Evolutionary conservation across 495 filamentous ascomycete genomes (phyloP).

Genomic region (Apiosordaria backusii): DNA sequence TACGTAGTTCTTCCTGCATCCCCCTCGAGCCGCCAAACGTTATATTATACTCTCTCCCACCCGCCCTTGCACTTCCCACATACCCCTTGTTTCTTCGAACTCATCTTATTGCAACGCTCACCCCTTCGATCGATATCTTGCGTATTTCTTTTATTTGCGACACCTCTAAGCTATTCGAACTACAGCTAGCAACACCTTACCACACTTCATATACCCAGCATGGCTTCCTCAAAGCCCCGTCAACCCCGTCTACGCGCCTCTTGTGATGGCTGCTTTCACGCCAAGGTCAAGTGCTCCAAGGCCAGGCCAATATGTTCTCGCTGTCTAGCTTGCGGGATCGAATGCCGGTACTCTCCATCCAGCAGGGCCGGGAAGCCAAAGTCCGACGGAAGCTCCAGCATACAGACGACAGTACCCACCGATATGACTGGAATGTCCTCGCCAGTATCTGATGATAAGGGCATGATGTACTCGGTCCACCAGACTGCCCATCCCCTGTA

Average conservation of each 20-base stretch:
- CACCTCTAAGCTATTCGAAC: not conserved
- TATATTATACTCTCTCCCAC: slow-evolving; percentile 28
- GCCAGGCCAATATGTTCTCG: slow-evolving; percentile 46
- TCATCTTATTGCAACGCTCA: slow-evolving; percentile 10
- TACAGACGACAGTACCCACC: slow-evolving; percentile 18
- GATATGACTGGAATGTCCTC: slow-evolving; percentile 24
- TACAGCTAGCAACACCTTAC: not conserved
- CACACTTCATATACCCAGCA: slow-evolving; percentile 15
- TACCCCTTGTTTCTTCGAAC: not conserved
- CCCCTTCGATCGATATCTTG: not conserved
- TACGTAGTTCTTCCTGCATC: slow-evolving; percentile 23
- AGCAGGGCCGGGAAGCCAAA: slow-evolving; percentile 46
- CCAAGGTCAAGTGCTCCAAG: slow-evolving; percentile 56
- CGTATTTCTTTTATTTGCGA: not conserved
- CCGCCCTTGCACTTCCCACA: slow-evolving; percentile 19
- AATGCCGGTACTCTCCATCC: slow-evolving; percentile 51
- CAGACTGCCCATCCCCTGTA: slow-evolving; percentile 23
- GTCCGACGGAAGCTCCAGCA: slow-evolving; percentile 33
- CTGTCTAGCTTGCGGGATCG: slow-evolving; percentile 45
- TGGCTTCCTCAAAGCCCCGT: slow-evolving; percentile 37
- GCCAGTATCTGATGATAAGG: slow-evolving; percentile 29
- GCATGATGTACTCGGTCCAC: slow-evolving; percentile 22
- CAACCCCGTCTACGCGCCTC: slow-evolving; percentile 47
- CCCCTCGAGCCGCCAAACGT: slow-evolving; percentile 21
- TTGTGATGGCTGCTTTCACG: slow-evolving; percentile 54